These are phyloP conservation scores for Erodium texanum DNA, from an alignment of 441 rosid genomes.

Conservation along the genomic window DNA sequence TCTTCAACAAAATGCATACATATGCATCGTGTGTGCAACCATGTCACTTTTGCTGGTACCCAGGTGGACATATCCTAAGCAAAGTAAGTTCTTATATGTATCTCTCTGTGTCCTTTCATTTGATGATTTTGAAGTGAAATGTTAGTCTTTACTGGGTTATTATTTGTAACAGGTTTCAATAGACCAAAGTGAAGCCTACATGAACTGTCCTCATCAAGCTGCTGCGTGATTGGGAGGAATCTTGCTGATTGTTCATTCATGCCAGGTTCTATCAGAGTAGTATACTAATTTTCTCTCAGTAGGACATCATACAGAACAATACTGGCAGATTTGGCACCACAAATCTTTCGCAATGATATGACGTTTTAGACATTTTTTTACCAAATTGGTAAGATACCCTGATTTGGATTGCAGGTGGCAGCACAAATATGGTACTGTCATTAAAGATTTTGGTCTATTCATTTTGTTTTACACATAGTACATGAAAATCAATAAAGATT, in stretches of 20 bases:
- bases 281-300: no score
- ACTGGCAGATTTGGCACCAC: neutral
- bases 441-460: neutral
- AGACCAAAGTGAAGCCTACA: neutral
- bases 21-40: neutral
- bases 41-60: neutral
- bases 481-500: neutral
- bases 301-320: neutral
- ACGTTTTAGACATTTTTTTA: neutral
- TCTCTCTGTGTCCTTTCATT: neutral
- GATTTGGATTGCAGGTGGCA: neutral
- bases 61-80: neutral
- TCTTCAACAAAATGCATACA: neutral
- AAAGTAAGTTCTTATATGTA: neutral
- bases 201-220: neutral
- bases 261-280: neutral
- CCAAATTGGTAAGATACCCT: neutral
- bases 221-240: neutral
- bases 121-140: neutral
- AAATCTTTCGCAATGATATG: neutral
- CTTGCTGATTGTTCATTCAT: neutral
- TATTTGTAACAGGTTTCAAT: neutral
- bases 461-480: neutral
- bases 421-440: neutral
- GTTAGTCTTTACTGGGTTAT: neutral